These are phyloP conservation scores for Camelina neglecta DNA, from an alignment of 345 rosid genomes.

Conservation along the genomic window DNA sequence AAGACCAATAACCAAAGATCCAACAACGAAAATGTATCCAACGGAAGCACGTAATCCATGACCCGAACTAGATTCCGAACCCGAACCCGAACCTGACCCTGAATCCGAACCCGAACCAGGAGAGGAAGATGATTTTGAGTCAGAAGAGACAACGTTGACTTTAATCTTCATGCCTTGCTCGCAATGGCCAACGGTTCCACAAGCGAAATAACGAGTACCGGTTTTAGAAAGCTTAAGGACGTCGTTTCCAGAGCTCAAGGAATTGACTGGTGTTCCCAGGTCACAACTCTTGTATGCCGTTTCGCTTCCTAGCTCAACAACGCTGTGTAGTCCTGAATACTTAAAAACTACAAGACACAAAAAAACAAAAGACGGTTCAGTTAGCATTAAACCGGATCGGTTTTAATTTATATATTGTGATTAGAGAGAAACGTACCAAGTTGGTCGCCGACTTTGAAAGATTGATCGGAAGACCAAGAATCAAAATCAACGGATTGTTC, in stretches of 20 bases:
- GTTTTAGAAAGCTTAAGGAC: conserved; percentile 69
- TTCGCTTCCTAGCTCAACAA: conserved; percentile 74
- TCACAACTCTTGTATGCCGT: conserved; percentile 80
- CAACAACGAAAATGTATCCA: conserved; percentile 26
- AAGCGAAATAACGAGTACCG: conserved; percentile 79
- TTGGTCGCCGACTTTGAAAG: conserved; percentile 85
- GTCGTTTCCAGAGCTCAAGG: conserved; percentile 73
- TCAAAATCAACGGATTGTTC: conserved; percentile 71
- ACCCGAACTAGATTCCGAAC: conserved; percentile 24
- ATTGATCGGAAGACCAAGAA: conserved; percentile 69
- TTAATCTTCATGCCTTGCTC: conserved; percentile 87
- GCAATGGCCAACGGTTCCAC: conserved; percentile 90
- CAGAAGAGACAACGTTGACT: conserved; percentile 60
- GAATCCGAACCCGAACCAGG: conserved; percentile 25
- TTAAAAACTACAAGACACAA: conserved; percentile 59
- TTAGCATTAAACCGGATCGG: conserved; percentile 23
- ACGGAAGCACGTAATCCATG: conserved; percentile 25
- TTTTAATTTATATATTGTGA: background rate
- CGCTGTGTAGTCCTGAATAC: conserved; percentile 87
- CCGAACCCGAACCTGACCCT: conserved; percentile 6
- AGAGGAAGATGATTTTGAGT: conserved; percentile 44
- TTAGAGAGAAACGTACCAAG: conserved; percentile 54
- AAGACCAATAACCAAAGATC: conserved; percentile 34
- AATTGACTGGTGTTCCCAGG: conserved; percentile 65
- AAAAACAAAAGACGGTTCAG: background rate